Evolutionary conservation across 345 rosid genomes (phyloP), one percentile per base, ranked within the genome.

Genomic region (Camelina laxa): DNA sequence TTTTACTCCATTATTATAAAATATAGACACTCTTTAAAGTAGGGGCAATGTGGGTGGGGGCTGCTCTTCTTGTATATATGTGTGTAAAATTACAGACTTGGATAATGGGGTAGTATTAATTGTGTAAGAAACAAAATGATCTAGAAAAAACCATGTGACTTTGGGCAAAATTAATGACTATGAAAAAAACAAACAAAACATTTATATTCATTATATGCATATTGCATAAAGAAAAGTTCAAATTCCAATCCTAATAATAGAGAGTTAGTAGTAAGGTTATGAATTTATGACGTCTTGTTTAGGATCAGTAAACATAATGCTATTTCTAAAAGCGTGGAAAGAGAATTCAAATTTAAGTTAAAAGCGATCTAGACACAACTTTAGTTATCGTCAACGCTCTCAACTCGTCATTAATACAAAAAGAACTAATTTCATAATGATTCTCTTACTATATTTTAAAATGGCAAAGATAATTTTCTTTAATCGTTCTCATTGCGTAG

Each of bases 381-480:
- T 74, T 66, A 66, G 48, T 1, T 66, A 66, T 55, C 38, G 53
- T 74, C 72, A 74, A 75, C 61, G 73, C 7, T 67, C 73, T 65
- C 65, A n/a, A 57, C 21, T 36, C 42, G 50, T 74, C 65, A 57
- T 66, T 39, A 51, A 9, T 62, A 49, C 61, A 39, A 22, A 48
- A 16, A 9, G 33, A 51, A 7, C 2, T 15, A 45, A 21, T 41
- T 1, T 45, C 65, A 65, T 50, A 7, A 58, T 45, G 35, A 17
- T 70, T 70, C 48, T 33, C 20, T 8, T 70, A 30, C 5, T 70
- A 30, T 14, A 42, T 12, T 13, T 6, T 60, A 2, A 38, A 38
- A 38, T 15, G 53, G 9, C 47, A 45, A 60, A 58, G 17, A 57
- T 57, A 53, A 22, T 58, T 9, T n/a, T 9, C 24, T 35, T 33